These are phyloP conservation scores for Jatropha podagrica DNA, from an alignment of 441 rosid species.

Conservation along the genomic window DNA sequence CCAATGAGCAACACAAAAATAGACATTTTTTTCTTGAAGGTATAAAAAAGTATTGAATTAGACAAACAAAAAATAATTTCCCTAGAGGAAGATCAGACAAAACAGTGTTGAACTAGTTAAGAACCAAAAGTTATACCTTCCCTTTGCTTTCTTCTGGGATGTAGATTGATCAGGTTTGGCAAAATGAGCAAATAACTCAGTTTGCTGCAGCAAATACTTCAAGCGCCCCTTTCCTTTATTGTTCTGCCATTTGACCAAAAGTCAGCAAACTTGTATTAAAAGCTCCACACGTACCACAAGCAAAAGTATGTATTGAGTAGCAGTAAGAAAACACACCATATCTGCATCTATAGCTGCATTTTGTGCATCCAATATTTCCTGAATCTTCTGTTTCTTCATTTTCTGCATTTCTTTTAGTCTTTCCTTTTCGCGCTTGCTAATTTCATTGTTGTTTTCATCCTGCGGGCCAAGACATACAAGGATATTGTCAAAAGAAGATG, in stretches of 20 bases:
- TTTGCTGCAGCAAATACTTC: conserved; percentile 93
- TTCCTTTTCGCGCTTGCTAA: conserved; percentile 86
- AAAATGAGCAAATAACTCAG: conserved; percentile 98
- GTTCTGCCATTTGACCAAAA: conserved; percentile 49
- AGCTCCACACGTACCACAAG: not conserved
- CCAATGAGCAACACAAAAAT: not conserved
- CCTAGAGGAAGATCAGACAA: not conserved
- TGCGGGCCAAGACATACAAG: conserved; percentile 21
- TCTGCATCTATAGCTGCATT: conserved; percentile 96
- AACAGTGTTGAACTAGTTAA: not conserved
- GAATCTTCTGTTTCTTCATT: conserved; percentile 87
- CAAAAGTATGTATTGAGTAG: not conserved
- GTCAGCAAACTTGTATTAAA: conserved; percentile 12
- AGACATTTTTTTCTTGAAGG: not conserved
- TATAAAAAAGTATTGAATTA: not conserved
- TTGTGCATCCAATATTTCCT: conserved; percentile 84
- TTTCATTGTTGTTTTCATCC: conserved; percentile 52
- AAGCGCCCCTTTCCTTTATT: conserved; percentile 85
- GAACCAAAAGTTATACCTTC: conserved; percentile 52
- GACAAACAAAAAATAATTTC: not conserved
- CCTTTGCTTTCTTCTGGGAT: conserved; percentile 72
- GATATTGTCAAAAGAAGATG: not conserved
- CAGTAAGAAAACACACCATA: conserved; percentile 49
- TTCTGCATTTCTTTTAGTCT: conserved; percentile 87
- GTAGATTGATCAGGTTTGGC: conserved; percentile 81